Conservation (phyloP, 164 flowering plant species). For the Platanus orientalis region DNA sequence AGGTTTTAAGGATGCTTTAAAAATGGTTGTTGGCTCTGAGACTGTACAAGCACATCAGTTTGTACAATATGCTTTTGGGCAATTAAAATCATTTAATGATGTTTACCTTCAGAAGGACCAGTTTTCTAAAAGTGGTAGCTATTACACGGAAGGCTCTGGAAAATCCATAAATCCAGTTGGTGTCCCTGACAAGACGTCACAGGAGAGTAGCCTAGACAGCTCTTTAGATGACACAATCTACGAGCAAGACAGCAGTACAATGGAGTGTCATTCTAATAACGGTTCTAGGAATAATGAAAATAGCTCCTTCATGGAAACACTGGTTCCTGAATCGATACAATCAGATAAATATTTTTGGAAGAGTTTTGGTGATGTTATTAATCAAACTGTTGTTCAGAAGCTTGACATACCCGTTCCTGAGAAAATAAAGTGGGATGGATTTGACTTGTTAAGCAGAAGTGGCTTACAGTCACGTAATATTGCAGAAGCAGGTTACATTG, state of each 20-base stretch:
- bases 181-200: constrained; percentile 8
- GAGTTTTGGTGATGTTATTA: constrained; percentile 47
- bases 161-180: constrained; percentile 10
- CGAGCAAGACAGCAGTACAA: constrained; percentile 12
- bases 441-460: constrained; percentile 48
- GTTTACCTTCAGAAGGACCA: constrained; percentile 28
- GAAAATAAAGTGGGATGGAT: constrained; percentile 76
- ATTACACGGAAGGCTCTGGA: constrained; percentile 14
- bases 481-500: constrained; percentile 79
- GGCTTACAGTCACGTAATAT: constrained; percentile 53
- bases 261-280: constrained; percentile 8
- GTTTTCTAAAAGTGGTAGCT: constrained; percentile 10
- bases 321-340: constrained; percentile 24
- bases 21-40: constrained; percentile 63
- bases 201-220: constrained; percentile 14
- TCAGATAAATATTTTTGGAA: constrained; percentile 68
- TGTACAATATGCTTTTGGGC: constrained; percentile 85
- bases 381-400: constrained; percentile 60
- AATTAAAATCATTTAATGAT: constrained; percentile 57
- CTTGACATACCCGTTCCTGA: constrained; percentile 65
- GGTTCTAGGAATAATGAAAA: constrained; percentile 14
- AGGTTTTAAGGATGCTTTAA: constrained; percentile 56
- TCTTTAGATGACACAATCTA: constrained; percentile 17
- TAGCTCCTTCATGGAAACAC: constrained; percentile 9
- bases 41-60: constrained; percentile 77